These are phyloP conservation scores for Stephania yunnanensis DNA, from an alignment of 164 flowering plant genomes.

Conservation along the genomic window DNA sequence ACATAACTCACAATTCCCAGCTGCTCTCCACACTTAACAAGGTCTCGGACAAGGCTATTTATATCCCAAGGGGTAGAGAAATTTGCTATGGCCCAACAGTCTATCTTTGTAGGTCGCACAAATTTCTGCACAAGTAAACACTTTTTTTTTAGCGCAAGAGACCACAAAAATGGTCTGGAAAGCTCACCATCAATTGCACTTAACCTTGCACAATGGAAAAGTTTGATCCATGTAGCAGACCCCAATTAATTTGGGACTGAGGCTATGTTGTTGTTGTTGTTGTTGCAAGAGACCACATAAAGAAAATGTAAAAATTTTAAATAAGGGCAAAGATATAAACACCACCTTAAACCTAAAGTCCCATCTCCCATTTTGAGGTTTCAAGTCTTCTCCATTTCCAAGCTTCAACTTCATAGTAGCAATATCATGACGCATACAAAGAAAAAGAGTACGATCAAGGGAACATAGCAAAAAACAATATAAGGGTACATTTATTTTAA, in stretches of 20 bases:
- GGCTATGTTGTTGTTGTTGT: too few relatives aligned
- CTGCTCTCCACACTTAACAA: conserved; percentile 43
- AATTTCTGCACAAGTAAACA: conserved; percentile 41
- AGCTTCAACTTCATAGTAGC: conserved; percentile 49
- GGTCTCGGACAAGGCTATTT: conserved; percentile 33
- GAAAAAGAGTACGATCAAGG: not conserved
- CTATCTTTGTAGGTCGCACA: conserved; percentile 47
- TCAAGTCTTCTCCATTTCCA: conserved; percentile 68
- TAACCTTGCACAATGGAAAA: too few relatives aligned
- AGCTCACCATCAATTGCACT: too few relatives aligned
- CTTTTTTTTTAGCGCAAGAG: too few relatives aligned
- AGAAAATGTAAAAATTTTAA: not conserved
- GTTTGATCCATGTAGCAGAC: too few relatives aligned
- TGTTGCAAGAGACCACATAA: too few relatives aligned
- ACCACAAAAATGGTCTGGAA: too few relatives aligned
- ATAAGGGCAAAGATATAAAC: not conserved
- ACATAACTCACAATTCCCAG: conserved; percentile 41
- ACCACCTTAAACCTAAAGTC: conserved; percentile 77
- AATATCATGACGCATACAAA: not conserved
- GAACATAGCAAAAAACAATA: too few relatives aligned
- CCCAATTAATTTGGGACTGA: too few relatives aligned
- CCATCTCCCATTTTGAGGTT: conserved; percentile 81
- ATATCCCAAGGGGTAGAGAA: conserved; percentile 82
- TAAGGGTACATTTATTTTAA: too few relatives aligned
- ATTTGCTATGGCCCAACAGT: conserved; percentile 78